Conservation (phyloP, 2,329 filamentous ascomycete genomes). For the Elsinoe perseae region DNA sequence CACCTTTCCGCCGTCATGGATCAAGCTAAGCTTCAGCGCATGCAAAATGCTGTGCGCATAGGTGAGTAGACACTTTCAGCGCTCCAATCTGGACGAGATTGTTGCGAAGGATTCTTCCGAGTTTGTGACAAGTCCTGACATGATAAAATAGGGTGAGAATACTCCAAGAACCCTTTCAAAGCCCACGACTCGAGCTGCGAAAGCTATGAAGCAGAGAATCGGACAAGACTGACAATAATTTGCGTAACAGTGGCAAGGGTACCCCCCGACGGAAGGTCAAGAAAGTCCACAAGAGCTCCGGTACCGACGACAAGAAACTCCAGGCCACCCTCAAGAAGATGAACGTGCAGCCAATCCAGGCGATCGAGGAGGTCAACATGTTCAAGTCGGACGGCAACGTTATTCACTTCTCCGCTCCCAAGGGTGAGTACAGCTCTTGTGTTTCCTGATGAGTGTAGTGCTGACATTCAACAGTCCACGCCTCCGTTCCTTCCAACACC, state of each 20-base stretch:
- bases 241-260: constrained; percentile 71
- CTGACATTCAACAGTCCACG: constrained; percentile 62
- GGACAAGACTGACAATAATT: constrained; percentile 20
- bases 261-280: constrained; percentile 97
- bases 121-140: constrained; percentile 22
- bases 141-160: constrained; percentile 28
- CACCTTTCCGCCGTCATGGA: constrained; percentile 47
- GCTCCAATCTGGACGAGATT: background rate
- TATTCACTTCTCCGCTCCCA: constrained; percentile 96
- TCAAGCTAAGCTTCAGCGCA: constrained; percentile 58
- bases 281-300: constrained; percentile 88
- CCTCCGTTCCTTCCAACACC: constrained; percentile 94
- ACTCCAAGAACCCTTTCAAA: background rate
- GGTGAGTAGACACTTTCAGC: constrained; percentile 47
- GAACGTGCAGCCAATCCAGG: constrained; percentile 98
- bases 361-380: constrained; percentile 99
- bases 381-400: constrained; percentile 99
- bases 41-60: constrained; percentile 61
- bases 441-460: background rate
- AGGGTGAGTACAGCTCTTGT: constrained; percentile 56
- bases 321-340: constrained; percentile 97
- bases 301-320: constrained; percentile 99
- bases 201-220: background rate
- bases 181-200: background rate
- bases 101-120: background rate